Conservation (phyloP, 352 stramenopile genomes). For the Pythium monospermum region DNA sequence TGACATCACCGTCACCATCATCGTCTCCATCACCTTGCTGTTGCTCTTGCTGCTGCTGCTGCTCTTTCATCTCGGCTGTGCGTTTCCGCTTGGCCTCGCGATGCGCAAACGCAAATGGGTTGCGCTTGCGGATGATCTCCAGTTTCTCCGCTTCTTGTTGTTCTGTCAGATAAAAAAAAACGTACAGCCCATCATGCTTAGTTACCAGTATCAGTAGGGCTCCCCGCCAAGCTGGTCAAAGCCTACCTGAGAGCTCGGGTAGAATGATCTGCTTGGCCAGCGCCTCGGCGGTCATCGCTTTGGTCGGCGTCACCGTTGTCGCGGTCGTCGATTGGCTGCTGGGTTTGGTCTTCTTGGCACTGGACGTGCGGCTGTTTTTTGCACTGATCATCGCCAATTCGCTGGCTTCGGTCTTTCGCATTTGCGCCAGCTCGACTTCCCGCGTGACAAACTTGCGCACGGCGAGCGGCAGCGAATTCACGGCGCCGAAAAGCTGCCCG, state of each 20-base stretch:
- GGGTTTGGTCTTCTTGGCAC: too few relatives aligned
- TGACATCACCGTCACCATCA: background rate
- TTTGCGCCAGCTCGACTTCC: constrained; percentile 76
- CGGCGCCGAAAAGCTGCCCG: constrained; percentile 13
- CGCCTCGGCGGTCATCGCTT: constrained; percentile 18
- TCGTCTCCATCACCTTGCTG: constrained; percentile 14
- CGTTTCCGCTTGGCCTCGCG: constrained; percentile 79
- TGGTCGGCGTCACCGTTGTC: constrained; percentile 6
- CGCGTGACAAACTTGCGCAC: constrained; percentile 76
- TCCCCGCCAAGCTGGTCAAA: too few relatives aligned
- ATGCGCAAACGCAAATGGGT: constrained; percentile 77
- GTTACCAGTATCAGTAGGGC: too few relatives aligned
- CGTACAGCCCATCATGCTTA: too few relatives aligned
- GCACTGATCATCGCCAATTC: constrained; percentile 8
- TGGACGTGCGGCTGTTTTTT: constrained; percentile 5
- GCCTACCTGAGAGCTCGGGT: constrained; percentile 50
- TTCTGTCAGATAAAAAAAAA: constrained; percentile 29
- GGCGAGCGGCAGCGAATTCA: constrained; percentile 44
- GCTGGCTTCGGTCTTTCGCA: constrained; percentile 58
- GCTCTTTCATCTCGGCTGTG: constrained; percentile 26
- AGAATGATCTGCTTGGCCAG: constrained; percentile 36
- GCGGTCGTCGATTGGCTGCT: too few relatives aligned
- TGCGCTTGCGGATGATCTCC: constrained; percentile 57
- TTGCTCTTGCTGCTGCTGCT: constrained; percentile 36
- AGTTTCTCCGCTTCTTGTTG: constrained; percentile 55